Percentiles rank a stretch among this genome's conserved stretches.
These are phyloP conservation scores for Colletotrichum cereale DNA, from an alignment of 2,329 filamentous ascomycete species.

Conservation along the genomic window DNA sequence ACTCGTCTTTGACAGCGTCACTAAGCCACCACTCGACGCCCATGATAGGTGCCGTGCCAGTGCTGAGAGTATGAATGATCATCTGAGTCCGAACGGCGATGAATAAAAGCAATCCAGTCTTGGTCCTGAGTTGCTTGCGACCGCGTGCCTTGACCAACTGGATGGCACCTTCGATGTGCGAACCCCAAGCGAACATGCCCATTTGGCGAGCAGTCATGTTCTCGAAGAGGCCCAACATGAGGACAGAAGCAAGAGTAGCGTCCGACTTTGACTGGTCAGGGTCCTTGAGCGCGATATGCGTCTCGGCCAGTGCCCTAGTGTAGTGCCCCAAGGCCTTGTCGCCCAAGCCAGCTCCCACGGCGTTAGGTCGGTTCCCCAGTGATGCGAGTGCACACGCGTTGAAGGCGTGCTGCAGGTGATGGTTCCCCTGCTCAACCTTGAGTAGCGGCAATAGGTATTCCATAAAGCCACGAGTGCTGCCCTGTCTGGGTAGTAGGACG, in stretches of 20 bases:
- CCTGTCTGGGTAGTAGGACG: slow-evolving; percentile 65
- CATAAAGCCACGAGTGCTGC: slow-evolving; percentile 67
- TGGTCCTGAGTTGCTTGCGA: slow-evolving; percentile 65
- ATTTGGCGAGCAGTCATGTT: slow-evolving; percentile 49
- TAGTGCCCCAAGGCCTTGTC: slow-evolving; percentile 65
- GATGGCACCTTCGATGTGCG: slow-evolving; percentile 74
- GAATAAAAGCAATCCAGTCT: slow-evolving; percentile 67
- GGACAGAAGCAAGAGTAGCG: slow-evolving; percentile 68
- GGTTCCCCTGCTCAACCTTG: slow-evolving; percentile 56
- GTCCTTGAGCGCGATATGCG: slow-evolving; percentile 66
- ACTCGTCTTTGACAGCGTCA: slow-evolving; percentile 63
- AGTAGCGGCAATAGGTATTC: slow-evolving; percentile 71
- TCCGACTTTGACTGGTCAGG: slow-evolving; percentile 64
- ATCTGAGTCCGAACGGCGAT: slow-evolving; percentile 72
- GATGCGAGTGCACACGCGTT: slow-evolving; percentile 70
- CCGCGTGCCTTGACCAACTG: slow-evolving; percentile 70
- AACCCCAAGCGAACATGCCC: slow-evolving; percentile 65
- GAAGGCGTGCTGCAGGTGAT: slow-evolving; percentile 68
- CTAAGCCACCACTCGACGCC: slow-evolving; percentile 71
- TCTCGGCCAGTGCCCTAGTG: slow-evolving; percentile 64
- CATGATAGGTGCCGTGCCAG: slow-evolving; percentile 65
- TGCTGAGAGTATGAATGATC: slow-evolving; percentile 69
- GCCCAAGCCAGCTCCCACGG: slow-evolving; percentile 49
- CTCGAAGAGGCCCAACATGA: slow-evolving; percentile 72
- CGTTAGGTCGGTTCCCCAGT: slow-evolving; percentile 63